phyloP scores from a whole-genome alignment of 805 yeast species.

The Candida patagonica region DNA sequence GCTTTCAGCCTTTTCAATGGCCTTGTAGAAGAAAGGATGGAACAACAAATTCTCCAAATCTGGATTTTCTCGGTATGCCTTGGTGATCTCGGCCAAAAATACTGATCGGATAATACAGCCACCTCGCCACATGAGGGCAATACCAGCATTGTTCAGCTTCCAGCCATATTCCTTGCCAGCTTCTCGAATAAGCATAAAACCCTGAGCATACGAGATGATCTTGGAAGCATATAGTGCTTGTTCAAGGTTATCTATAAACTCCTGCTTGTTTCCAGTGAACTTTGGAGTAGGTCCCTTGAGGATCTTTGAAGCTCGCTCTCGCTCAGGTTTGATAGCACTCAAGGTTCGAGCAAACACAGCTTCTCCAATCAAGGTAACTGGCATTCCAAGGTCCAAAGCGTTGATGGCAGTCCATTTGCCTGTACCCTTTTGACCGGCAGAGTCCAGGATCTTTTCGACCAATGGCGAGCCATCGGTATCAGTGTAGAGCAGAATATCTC shows the following conservation, averaged over 20 bases:
- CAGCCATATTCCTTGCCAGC: slow-evolving; percentile 96
- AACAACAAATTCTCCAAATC: slow-evolving; percentile 90
- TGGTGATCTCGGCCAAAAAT: slow-evolving; percentile 92
- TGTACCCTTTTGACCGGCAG: slow-evolving; percentile 99
- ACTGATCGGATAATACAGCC: slow-evolving; percentile 99
- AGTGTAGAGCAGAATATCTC: slow-evolving; percentile 83
- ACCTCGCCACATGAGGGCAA: slow-evolving; percentile 99
- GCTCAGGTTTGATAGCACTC: slow-evolving; percentile 86
- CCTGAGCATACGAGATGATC: slow-evolving; percentile 97
- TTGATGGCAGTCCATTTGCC: slow-evolving; percentile 99
- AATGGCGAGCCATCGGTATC: slow-evolving; percentile 88
- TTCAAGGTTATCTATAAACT: slow-evolving; percentile 87
- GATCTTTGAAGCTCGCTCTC: slow-evolving; percentile 72
- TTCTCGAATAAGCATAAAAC: slow-evolving; percentile 98
- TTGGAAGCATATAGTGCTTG: slow-evolving; percentile 98
- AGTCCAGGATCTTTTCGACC: slow-evolving; percentile 91
- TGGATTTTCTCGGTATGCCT: slow-evolving; percentile 91
- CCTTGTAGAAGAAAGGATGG: slow-evolving; percentile 88
- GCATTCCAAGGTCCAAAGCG: slow-evolving; percentile 96
- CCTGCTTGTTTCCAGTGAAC: slow-evolving; percentile 64
- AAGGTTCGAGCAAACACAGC: slow-evolving; percentile 96
- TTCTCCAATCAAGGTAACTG: slow-evolving; percentile 96
- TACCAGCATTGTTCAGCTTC: slow-evolving; percentile 96
- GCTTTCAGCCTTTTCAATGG: slow-evolving; percentile 84
- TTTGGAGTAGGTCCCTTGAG: slow-evolving; percentile 71